Percentiles rank a stretch among this genome's conserved stretches.
Evolutionary conservation across 352 stramenopile genomes (phyloP).

Genomic region (Phytophthora pistaciae): DNA sequence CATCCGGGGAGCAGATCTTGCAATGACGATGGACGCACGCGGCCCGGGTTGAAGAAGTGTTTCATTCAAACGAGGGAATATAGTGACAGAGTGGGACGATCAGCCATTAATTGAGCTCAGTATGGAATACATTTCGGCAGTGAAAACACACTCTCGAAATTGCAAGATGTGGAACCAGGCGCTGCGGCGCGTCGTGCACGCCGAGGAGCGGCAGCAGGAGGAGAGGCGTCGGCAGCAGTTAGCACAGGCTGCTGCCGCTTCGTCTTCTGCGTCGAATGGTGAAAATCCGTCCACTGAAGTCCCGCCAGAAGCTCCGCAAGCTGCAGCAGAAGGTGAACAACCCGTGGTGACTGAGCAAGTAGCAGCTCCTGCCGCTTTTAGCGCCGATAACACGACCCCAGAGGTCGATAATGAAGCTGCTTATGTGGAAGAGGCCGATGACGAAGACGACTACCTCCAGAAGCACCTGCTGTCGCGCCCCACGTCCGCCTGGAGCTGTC

Average conservation of each 20-base stretch:
- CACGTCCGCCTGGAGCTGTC: constrained; percentile 58
- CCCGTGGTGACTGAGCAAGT: background rate
- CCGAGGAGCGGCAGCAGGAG: constrained; percentile 38
- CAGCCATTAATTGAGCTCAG: background rate
- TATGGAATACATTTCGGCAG: background rate
- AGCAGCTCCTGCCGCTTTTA: background rate
- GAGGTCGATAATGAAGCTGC: background rate
- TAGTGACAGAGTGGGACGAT: background rate
- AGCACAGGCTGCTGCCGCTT: constrained; percentile 13
- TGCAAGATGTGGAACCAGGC: constrained; percentile 45
- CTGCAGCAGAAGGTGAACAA: background rate
- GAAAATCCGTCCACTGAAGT: background rate
- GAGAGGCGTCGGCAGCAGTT: constrained; percentile 39
- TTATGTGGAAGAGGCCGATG: constrained; percentile 40
- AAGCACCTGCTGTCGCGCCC: constrained; percentile 66
- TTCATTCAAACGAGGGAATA: background rate
- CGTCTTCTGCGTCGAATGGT: constrained; percentile 13
- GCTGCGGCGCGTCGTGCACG: constrained; percentile 37
- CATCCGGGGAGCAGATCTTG: constrained; percentile 33
- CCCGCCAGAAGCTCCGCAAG: constrained; percentile 14
- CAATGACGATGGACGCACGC: constrained; percentile 2
- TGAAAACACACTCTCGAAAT: background rate
- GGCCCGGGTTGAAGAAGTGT: background rate
- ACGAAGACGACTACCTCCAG: constrained; percentile 64
- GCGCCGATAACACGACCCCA: background rate